phyloP scores from a whole-genome alignment of 495 filamentous ascomycete genomes.

The Penicillium tannophilum region DNA sequence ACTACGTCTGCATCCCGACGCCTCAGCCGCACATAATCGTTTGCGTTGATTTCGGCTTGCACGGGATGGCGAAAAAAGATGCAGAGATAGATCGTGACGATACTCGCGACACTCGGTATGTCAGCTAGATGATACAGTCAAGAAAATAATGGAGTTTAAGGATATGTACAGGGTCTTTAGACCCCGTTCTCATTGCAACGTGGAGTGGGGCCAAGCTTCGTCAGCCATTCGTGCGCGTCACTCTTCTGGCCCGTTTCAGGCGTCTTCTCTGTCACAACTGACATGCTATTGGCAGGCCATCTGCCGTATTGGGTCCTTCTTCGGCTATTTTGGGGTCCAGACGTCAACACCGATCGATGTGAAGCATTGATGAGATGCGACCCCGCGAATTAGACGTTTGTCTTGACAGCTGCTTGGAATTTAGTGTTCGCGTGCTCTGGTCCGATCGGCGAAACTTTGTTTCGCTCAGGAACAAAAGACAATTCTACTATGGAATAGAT shows the following conservation, averaged over 20 bases:
- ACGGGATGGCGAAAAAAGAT: neutral
- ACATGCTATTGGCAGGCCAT: neutral
- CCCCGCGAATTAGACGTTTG: neutral
- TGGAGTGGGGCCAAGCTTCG: constrained; percentile 17
- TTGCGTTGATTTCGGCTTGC: neutral
- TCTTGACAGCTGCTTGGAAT: neutral
- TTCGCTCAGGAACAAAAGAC: neutral
- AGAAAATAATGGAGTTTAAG: neutral
- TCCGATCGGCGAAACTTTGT: constrained; percentile 1
- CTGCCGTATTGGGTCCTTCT: neutral
- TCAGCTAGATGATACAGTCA: too few relatives aligned
- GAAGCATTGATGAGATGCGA: neutral
- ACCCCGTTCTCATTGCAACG: neutral
- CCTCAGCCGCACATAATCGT: constrained; percentile 7
- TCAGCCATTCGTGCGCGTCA: constrained; percentile 17
- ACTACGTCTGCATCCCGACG: constrained; percentile 9
- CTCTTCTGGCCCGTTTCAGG: constrained; percentile 16
- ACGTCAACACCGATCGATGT: neutral
- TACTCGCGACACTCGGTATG: too few relatives aligned
- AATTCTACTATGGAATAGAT: too few relatives aligned
- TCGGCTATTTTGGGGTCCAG: neutral
- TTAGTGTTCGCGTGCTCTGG: neutral
- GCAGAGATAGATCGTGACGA: neutral
- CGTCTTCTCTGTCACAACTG: neutral
- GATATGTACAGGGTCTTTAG: neutral